These are phyloP conservation scores for Pseudopithomyces chartarum DNA, from an alignment of 2,329 filamentous ascomycete species.

Conservation along the genomic window DNA sequence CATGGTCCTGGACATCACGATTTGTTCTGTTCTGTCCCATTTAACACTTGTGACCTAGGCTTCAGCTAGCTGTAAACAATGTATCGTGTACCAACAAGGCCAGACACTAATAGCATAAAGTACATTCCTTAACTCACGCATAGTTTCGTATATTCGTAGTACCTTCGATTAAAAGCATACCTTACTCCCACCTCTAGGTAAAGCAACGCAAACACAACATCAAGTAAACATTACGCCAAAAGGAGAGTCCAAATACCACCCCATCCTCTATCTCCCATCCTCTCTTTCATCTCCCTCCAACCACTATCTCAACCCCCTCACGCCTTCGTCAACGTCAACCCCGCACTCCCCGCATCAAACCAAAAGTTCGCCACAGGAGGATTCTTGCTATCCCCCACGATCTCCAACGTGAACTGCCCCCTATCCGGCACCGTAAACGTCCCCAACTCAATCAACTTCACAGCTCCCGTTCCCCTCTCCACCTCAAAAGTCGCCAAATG, in stretches of 20 bases:
- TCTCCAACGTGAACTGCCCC: neutral
- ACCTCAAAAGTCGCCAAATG: neutral
- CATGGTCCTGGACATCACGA: no score
- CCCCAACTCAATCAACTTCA: neutral
- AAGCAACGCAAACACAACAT: no score
- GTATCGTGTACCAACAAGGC: no score
- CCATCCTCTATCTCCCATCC: neutral
- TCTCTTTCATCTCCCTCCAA: neutral
- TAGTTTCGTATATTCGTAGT: no score
- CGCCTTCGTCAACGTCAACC: neutral
- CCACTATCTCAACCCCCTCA: neutral
- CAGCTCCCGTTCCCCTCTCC: neutral
- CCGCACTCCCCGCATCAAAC: neutral
- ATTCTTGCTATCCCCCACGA: neutral
- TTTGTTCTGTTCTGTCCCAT: no score
- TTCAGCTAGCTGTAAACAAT: no score
- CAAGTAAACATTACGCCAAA: no score
- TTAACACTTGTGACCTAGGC: no score
- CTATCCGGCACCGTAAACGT: neutral
- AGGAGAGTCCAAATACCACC: neutral
- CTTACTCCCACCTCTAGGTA: no score
- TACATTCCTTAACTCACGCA: no score
- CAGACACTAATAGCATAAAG: no score
- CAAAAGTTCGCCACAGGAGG: neutral
- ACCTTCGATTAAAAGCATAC: no score